Conservation (phyloP, 805 yeast genomes). For the Ogataea trehaloabstinens region DNA sequence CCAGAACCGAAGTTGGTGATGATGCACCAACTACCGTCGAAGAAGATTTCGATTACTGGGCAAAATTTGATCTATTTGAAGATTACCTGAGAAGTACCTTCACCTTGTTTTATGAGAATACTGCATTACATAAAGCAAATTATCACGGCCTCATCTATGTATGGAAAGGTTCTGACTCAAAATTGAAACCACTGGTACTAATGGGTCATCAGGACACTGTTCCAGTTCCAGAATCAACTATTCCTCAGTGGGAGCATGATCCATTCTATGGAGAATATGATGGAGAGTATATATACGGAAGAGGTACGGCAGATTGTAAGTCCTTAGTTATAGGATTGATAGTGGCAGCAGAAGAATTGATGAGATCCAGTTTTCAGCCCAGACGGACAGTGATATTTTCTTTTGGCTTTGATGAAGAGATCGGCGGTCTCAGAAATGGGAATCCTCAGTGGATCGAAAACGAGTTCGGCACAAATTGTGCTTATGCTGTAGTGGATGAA, state of each 20-base stretch:
- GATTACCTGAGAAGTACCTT: slow-evolving; percentile 38
- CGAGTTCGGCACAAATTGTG: slow-evolving; percentile 41
- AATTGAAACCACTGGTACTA: slow-evolving; percentile 43
- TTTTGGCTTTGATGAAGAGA: slow-evolving; percentile 53
- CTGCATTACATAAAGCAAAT: slow-evolving; percentile 39
- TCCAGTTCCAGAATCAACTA: slow-evolving; percentile 43
- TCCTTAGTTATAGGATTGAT: slow-evolving; percentile 40
- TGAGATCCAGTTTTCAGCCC: slow-evolving; percentile 37
- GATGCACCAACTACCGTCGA: slow-evolving; percentile 42
- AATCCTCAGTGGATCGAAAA: slow-evolving; percentile 35
- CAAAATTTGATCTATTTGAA: slow-evolving; percentile 35
- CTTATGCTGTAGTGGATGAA: slow-evolving; percentile 47
- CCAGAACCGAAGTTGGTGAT: slow-evolving; percentile 67
- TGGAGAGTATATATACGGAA: slow-evolving; percentile 37
- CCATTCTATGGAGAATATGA: slow-evolving; percentile 40
- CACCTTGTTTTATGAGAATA: slow-evolving; percentile 35
- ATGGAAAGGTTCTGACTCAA: slow-evolving; percentile 40
- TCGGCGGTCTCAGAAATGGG: slow-evolving; percentile 36
- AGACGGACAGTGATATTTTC: slow-evolving; percentile 43
- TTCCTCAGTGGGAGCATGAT: slow-evolving; percentile 37
- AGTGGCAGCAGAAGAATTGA: slow-evolving; percentile 31
- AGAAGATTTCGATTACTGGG: slow-evolving; percentile 49
- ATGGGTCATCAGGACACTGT: slow-evolving; percentile 54
- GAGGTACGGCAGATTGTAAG: slow-evolving; percentile 45
- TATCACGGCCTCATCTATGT: slow-evolving; percentile 43